Base-by-base conservation (phyloP, 352 stramenopile genomes). In the Globisporangium rhizosaccharum region DNA sequence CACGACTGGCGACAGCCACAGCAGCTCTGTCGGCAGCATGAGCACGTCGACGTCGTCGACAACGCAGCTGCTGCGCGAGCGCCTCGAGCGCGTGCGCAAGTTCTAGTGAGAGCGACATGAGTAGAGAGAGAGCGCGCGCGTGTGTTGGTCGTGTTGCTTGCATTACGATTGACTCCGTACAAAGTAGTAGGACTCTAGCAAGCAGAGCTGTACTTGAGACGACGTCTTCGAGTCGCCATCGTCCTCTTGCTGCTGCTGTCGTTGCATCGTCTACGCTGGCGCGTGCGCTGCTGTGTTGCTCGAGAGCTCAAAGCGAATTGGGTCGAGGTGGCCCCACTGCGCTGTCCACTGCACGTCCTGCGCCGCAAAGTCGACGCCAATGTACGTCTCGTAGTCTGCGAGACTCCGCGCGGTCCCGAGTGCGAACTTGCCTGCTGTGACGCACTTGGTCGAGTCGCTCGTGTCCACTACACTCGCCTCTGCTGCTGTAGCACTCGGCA, bases 231-330 rank as follows among this genome's bases (percentile, higher is more conserved):
- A 23, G 23, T 23, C 39, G 39, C 17, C 39, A 45, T 45, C 39
- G 39, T 6, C 28, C 28, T 33, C 28, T 33, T 33, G 28, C 18
- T 25, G 44, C 9, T 25, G 44, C 44, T 12, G n/a, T 49, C 33
- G 33, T 9, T 36, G 30, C 7, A 1, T 39, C 33, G 8, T 39
- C 51, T 55, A 55, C 25, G 20, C 26, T 51, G 53, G 39, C 2
- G 53, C 53, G 30, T 42, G 39, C 17, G 28, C 41, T 51, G 53
- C 53, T 39, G 25, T 23, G 18, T 49, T 58, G 20, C 23, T 51
- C 3, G 65, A 71, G 25, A 90, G 59, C 58, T 85, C 76, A 60
- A 90, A 88, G 18, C 67, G 63, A 44, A 87, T 87, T 11, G 82
- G 79, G 55, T 88, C 75, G 17, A 81, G 57, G 51, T 72, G 59